These are phyloP conservation scores for Volvox reticuliferus DNA, from an alignment of 139 green algal species.

Conservation along the genomic window DNA sequence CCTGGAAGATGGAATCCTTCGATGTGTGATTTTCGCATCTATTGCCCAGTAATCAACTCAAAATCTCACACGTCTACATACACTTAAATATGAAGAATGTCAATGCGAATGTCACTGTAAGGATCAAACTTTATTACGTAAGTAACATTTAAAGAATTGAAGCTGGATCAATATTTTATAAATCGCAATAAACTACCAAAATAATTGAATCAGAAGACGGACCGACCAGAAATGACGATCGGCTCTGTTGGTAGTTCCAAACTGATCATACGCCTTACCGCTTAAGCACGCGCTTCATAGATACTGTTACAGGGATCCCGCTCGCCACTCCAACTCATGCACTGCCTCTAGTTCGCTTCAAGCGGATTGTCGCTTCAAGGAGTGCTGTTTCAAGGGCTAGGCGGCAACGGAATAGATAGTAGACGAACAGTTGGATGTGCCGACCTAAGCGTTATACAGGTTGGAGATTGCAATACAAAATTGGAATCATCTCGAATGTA, in stretches of 20 bases:
- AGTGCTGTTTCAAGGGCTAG: constrained; percentile 3
- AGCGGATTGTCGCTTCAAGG: neutral
- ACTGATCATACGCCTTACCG: neutral
- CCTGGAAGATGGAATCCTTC: neutral
- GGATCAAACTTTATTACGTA: neutral
- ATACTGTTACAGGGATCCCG: neutral
- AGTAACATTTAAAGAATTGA: neutral
- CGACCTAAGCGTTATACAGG: neutral
- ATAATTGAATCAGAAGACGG: neutral
- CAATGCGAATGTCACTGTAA: neutral
- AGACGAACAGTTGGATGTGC: constrained; percentile 6
- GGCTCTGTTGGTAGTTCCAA: neutral
- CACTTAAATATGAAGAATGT: too few relatives aligned
- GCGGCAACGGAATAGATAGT: neutral
- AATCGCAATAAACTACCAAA: neutral
- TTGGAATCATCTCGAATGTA: neutral
- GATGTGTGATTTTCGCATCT: too few relatives aligned
- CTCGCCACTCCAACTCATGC: neutral
- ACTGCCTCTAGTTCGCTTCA: neutral
- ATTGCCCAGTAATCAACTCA: too few relatives aligned
- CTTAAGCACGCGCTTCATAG: constrained; percentile 21
- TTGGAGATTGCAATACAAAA: neutral
- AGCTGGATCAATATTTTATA: neutral
- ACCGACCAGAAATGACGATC: neutral
- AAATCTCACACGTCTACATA: too few relatives aligned